phyloP scores from a whole-genome alignment of 192 early-diverging fungal genomes.

The Mortierella antarctica region DNA sequence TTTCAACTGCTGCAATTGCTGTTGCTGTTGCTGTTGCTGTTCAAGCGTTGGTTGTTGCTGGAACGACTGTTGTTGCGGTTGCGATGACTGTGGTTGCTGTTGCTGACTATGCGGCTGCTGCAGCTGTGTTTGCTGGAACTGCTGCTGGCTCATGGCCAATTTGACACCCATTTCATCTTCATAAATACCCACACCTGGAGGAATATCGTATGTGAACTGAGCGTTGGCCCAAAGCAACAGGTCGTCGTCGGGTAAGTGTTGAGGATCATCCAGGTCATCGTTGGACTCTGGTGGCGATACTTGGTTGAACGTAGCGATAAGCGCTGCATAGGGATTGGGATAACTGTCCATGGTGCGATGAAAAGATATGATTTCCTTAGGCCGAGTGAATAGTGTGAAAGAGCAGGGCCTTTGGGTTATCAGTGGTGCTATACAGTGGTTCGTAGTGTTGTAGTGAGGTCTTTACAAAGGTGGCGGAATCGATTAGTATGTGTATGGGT shows the following conservation, averaged over 20 bases:
- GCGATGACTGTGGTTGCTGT: slow-evolving; percentile 13
- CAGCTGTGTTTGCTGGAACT: slow-evolving; percentile 34
- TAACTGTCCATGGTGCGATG: slow-evolving; percentile 30
- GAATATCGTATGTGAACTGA: slow-evolving; percentile 48
- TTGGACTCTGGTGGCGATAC: slow-evolving; percentile 28
- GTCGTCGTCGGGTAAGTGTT: slow-evolving; percentile 42
- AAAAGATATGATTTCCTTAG: not conserved
- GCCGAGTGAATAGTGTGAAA: not conserved
- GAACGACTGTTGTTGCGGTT: slow-evolving; percentile 9
- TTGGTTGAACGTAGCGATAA: slow-evolving; percentile 50
- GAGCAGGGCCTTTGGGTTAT: not conserved
- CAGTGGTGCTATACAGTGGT: not conserved
- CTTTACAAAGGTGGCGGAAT: not conserved
- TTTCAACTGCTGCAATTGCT: slow-evolving; percentile 14
- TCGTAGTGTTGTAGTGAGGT: too few relatives aligned
- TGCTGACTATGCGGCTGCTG: slow-evolving; percentile 21
- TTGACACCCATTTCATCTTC: slow-evolving; percentile 48
- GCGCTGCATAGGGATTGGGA: slow-evolving; percentile 43
- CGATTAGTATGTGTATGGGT: not conserved
- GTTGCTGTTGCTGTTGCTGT: slow-evolving; percentile 22
- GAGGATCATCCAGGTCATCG: slow-evolving; percentile 42
- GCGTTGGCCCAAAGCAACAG: slow-evolving; percentile 49
- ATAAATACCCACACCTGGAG: slow-evolving; percentile 44
- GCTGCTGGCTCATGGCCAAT: slow-evolving; percentile 41
- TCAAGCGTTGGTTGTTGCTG: slow-evolving; percentile 22